Base-by-base conservation (phyloP, 2,329 filamentous ascomycete genomes). In the Clonostachys rosea region DNA sequence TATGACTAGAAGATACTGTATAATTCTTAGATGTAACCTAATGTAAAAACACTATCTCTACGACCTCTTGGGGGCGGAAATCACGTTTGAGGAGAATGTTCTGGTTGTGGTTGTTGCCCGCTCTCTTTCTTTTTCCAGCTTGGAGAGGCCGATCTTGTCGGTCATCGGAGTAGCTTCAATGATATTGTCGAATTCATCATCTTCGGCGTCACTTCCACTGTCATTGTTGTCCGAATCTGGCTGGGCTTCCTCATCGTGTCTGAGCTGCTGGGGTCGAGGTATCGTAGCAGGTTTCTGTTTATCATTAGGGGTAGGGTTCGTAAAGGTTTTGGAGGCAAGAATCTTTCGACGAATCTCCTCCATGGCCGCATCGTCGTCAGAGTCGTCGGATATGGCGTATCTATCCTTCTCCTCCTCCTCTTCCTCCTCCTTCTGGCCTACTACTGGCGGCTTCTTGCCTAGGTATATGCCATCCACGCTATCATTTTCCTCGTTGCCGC, bases 131-230 rank as follows among this genome's bases (percentile, higher is more conserved):
- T 75, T 81, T 50, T 82, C 76, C 40, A 83, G 63, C 62, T 70
- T 79, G 3, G 67, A 64, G 47, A 83, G 58, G 0, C 92, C 92
- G 12, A 87, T 88, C 47, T 86, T 81, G 63, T 96, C 92, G 1
- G 91, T 96, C 16, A 95, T 82, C 0, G 90, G 90, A 4, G 89
- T 92, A 0, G 94, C 92, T 56, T 91, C 83, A 60, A 96, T 95
- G 65, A 99, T 95, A 54, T 86, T 86, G 60, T 97, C 92, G 60
- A 97, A 96, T 44, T 90, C 86, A 42, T 87, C 87, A 46, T 94
- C 86, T 14, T 83, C 79, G 2, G 75, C 82, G 10, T 71, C 77
- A 6, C 58, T 65, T 6, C 54, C 63, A 47, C 73, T 80, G 17
- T 69, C 64, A 33, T 70, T 78, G 47, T 86, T 80, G 52, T 90